Evolutionary conservation across 108 stramenopile species (phyloP).

Genomic region (Bacterosira constricta): DNA sequence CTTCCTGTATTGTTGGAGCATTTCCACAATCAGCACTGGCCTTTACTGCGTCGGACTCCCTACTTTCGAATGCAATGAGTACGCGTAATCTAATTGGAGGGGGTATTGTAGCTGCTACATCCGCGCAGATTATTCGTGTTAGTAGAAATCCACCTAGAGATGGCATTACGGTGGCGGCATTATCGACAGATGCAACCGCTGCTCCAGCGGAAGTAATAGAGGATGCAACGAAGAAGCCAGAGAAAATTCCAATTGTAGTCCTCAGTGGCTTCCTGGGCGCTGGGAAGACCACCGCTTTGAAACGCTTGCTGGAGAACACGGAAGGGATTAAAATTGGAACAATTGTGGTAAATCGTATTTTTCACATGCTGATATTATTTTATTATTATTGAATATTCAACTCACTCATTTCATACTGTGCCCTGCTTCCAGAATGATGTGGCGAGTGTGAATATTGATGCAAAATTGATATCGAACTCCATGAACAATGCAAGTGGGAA

Average conservation of each 20-base stretch:
- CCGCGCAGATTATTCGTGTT: not conserved
- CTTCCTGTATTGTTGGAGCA: not conserved
- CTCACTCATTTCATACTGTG: no score
- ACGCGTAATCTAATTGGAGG: not conserved
- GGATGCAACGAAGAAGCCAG: not conserved
- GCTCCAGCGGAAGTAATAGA: not conserved
- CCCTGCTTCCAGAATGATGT: no score
- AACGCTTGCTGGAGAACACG: conserved; percentile 76
- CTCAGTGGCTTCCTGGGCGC: conserved; percentile 90
- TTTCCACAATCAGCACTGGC: conserved; percentile 4
- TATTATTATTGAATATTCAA: no score
- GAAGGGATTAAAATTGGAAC: conserved; percentile 78
- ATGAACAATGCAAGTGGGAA: conserved; percentile 9
- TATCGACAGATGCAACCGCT: not conserved
- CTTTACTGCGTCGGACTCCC: not conserved
- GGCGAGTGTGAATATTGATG: conserved; percentile 94
- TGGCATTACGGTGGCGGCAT: not conserved
- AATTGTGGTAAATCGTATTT: no score
- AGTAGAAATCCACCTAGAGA: not conserved
- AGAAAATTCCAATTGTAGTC: conserved; percentile 76
- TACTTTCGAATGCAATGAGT: not conserved
- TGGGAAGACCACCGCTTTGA: conserved; percentile 91
- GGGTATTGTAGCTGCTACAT: not conserved
- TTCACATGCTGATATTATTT: no score
- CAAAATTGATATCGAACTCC: conserved; percentile 71